phyloP scores from a whole-genome alignment of 2,329 filamentous ascomycete genomes.

The Lecanicillium sp. region DNA sequence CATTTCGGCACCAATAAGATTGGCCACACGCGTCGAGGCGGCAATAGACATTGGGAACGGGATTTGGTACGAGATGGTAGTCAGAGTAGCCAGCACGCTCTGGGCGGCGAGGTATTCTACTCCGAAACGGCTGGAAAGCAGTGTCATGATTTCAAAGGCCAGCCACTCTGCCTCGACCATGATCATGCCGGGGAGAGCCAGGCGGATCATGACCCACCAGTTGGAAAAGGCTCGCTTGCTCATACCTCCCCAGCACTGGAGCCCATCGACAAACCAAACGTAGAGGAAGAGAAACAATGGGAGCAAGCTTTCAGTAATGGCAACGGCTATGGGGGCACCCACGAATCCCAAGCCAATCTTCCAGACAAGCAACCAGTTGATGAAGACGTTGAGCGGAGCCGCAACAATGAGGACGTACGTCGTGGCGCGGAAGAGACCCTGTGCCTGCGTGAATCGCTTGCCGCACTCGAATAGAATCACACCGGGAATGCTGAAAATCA shows the following conservation, averaged over 20 bases:
- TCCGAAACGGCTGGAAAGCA: conserved; percentile 74
- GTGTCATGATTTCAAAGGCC: conserved; percentile 83
- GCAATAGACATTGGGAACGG: conserved; percentile 89
- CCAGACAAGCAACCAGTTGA: conserved; percentile 78
- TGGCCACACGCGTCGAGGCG: conserved; percentile 80
- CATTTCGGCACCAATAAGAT: conserved; percentile 81
- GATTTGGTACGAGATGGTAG: conserved; percentile 78
- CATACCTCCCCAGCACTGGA: conserved; percentile 80
- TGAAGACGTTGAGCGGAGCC: conserved; percentile 67
- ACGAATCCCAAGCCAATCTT: conserved; percentile 61
- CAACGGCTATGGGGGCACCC: conserved; percentile 75
- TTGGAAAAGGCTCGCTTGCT: conserved; percentile 62
- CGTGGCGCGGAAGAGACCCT: conserved; percentile 71
- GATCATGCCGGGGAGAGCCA: conserved; percentile 80
- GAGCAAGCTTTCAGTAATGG: conserved; percentile 69
- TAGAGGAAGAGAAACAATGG: conserved; percentile 73
- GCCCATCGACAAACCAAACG: conserved; percentile 64
- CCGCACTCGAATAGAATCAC: conserved; percentile 70
- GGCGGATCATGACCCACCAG: conserved; percentile 74
- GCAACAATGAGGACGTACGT: conserved; percentile 71
- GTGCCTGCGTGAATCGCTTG: conserved; percentile 76
- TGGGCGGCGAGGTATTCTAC: conserved; percentile 79
- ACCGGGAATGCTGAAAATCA: conserved; percentile 67
- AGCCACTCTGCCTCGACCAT: conserved; percentile 95
- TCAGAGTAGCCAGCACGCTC: conserved; percentile 72